Base-by-base conservation (phyloP, 164 flowering plant species). In the Annona cherimola region DNA sequence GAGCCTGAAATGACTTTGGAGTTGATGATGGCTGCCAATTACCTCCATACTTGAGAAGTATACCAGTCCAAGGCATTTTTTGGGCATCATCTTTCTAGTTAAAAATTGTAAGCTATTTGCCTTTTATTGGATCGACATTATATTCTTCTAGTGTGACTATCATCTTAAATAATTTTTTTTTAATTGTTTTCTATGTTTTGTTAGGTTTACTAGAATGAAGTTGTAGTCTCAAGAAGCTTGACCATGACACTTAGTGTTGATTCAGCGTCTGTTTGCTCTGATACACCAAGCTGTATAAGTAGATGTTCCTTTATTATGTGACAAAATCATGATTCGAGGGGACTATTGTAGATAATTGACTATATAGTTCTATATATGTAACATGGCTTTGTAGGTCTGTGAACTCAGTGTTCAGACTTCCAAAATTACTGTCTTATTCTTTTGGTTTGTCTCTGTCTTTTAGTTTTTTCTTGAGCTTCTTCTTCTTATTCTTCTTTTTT, bases 21-120 rank as follows among this genome's bases (percentile, higher is more conserved):
- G 83, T 81, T 92, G 82, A 86, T 90, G 92, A 92, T 92, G 97
- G 96, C 96, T 71, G 97, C 97, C 66, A 92, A 92, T 72, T 92
- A 92, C 77, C 93, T 90, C 61, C 91, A 92, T 57, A 90, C 96
- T 66, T 92, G 87, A 86, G 67, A 19, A 6, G 14, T 40, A 6
- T 45, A 35, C 57, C 61, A 8, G 57, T 55, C 46, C 39, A 6
- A 1, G 45, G 69, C 18, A 43, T 71, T 26, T 73, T 71, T 54
- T 68, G 69, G 70, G 61, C 44, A 61, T 11, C 45, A 46, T 26
- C 40, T 50, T 50, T 11, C 57, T 26, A 26, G 35, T 26, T 50
- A 50, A 50, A 16, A 11, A 0, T 16, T 12, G 57, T 50, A 50
- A 50, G 57, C 57, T 7, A 50, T 50, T 50, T 50, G 57, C 57